Evolutionary conservation across 768 basidiomycete genomes (phyloP).

Genomic region (Crucibulum laeve): DNA sequence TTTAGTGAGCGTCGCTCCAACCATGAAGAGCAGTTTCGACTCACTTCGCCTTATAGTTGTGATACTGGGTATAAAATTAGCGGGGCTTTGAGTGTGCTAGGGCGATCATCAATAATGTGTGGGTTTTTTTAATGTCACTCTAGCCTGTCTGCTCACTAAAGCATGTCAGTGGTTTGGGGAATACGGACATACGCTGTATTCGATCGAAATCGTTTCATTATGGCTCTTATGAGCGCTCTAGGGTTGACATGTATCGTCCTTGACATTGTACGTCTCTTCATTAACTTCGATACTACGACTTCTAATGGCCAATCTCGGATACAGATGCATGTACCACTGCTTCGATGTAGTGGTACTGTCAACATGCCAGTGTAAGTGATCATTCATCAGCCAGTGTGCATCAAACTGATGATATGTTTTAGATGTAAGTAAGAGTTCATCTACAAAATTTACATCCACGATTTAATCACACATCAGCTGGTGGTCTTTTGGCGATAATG

Average conservation of each 20-base stretch:
- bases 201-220: neutral
- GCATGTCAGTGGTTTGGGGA: neutral
- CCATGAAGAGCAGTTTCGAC: neutral
- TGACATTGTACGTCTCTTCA: neutral
- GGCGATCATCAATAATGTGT: neutral
- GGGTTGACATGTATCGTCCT: neutral
- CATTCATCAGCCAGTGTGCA: too few species aligned
- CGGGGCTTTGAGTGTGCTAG: neutral
- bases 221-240: neutral
- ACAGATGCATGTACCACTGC: neutral
- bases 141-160: neutral
- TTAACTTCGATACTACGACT: neutral
- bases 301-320: neutral
- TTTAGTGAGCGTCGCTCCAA: neutral
- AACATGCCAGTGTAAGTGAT: too few species aligned
- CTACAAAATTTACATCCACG: too few species aligned
- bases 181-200: neutral
- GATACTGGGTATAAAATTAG: neutral
- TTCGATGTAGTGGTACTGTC: neutral
- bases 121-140: neutral
- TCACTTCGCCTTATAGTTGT: neutral
- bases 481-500: neutral
- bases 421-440: too few species aligned
- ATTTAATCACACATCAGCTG: too few species aligned
- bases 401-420: too few species aligned